Conservation (phyloP, 2,329 filamentous ascomycete species). For the Diplodia scrobiculata region DNA sequence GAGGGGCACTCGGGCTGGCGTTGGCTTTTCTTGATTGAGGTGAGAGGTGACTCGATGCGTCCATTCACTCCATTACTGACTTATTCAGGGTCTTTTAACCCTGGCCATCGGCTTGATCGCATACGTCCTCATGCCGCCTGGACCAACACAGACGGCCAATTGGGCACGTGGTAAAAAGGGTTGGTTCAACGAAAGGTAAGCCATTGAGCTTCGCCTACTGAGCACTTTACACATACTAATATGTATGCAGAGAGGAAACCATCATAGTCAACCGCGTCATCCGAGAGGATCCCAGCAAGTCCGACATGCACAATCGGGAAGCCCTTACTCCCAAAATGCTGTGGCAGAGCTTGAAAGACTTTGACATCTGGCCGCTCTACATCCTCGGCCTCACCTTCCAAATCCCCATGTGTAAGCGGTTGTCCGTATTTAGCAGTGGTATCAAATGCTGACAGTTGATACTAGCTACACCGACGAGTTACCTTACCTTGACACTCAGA, state of each 20-base stretch:
- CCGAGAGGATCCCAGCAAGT: slow-evolving; percentile 36
- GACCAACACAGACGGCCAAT: slow-evolving; percentile 37
- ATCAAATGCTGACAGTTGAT: neutral
- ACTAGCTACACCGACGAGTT: slow-evolving; percentile 31
- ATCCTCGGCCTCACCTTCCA: slow-evolving; percentile 34
- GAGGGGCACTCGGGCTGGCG: slow-evolving; percentile 23
- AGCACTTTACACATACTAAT: neutral
- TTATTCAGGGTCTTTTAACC: slow-evolving; percentile 32
- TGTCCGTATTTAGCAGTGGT: neutral
- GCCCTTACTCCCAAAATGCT: slow-evolving; percentile 34
- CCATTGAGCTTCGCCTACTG: neutral
- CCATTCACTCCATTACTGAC: neutral
- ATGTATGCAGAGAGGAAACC: slow-evolving; percentile 30
- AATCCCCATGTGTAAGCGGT: slow-evolving; percentile 31
- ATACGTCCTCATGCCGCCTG: slow-evolving; percentile 35
- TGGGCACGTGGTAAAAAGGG: slow-evolving; percentile 42
- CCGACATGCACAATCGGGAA: slow-evolving; percentile 37
- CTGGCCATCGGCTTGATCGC: slow-evolving; percentile 32
- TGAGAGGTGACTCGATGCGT: neutral
- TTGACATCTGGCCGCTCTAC: slow-evolving; percentile 35
- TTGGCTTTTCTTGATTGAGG: slow-evolving; percentile 22
- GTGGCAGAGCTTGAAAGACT: slow-evolving; percentile 35
- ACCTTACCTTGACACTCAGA: slow-evolving; percentile 34
- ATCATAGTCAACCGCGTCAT: slow-evolving; percentile 38
- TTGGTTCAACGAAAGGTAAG: slow-evolving; percentile 33